Conservation (phyloP, 2,329 filamentous ascomycete species). For the Ophiosphaerella korrae region DNA sequence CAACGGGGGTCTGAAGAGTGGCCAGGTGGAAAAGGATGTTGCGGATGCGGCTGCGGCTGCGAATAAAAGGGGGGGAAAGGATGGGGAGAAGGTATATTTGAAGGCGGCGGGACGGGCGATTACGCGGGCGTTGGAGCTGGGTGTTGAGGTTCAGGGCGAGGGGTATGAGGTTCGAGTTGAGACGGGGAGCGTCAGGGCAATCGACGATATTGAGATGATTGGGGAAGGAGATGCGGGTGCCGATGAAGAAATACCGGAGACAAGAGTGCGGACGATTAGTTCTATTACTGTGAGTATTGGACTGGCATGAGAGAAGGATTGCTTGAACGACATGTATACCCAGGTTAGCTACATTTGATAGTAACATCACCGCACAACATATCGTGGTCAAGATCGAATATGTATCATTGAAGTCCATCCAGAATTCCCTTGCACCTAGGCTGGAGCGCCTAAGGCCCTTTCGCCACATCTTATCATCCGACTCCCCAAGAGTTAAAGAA, state of each 20-base stretch:
- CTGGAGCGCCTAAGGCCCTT: neutral
- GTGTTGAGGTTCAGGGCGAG: conserved; percentile 67
- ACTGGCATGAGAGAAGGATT: conserved; percentile 20
- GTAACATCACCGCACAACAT: neutral
- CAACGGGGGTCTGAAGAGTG: conserved; percentile 25
- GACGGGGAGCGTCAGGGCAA: conserved; percentile 67
- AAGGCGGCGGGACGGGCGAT: conserved; percentile 72
- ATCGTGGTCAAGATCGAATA: conserved; percentile 27
- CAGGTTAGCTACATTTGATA: neutral
- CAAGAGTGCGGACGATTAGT: conserved; percentile 46
- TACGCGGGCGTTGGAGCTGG: conserved; percentile 65
- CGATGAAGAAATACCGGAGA: conserved; percentile 47
- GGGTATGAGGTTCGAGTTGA: conserved; percentile 64
- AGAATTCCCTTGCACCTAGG: neutral
- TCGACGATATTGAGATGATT: conserved; percentile 66
- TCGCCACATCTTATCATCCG: conserved; percentile 11
- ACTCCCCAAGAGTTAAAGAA: conserved; percentile 11
- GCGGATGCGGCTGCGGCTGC: conserved; percentile 24
- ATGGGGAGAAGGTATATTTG: conserved; percentile 61
- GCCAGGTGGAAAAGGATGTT: conserved; percentile 35
- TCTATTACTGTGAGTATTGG: conserved; percentile 40
- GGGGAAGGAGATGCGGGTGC: conserved; percentile 18
- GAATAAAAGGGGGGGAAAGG: conserved; percentile 14
- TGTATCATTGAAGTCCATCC: conserved; percentile 40
- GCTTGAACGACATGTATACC: conserved; percentile 5